A percentile compares a stretch with the other conserved stretches of the same genome.
These are phyloP conservation scores for Arthromyces matolae DNA, from an alignment of 768 basidiomycete species.

Conservation along the genomic window DNA sequence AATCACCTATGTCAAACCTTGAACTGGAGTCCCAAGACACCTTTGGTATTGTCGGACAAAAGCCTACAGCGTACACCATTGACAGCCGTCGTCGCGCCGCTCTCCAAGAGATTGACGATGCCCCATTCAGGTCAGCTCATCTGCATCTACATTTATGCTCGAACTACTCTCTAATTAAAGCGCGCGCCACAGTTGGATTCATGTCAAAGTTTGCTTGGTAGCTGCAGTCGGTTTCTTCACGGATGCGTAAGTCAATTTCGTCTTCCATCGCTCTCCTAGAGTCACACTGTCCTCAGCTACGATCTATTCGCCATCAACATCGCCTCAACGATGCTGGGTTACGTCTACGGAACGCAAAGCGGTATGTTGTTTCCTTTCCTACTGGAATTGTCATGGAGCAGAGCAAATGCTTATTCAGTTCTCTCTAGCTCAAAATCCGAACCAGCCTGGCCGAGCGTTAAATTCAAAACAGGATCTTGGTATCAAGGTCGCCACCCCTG, in stretches of 20 bases:
- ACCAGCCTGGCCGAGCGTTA: slow-evolving; percentile 30
- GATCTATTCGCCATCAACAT: slow-evolving; percentile 93
- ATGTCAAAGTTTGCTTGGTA: slow-evolving; percentile 67
- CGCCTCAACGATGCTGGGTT: slow-evolving; percentile 76
- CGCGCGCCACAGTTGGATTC: slow-evolving; percentile 67
- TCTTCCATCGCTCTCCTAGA: not conserved
- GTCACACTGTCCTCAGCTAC: slow-evolving; percentile 39
- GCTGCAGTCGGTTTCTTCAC: slow-evolving; percentile 90
- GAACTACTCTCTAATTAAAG: not conserved
- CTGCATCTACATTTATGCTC: not conserved
- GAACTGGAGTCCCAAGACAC: no score
- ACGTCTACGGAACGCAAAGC: slow-evolving; percentile 68
- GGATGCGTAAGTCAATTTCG: slow-evolving; percentile 62
- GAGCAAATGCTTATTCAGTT: not conserved
- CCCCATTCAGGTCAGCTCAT: slow-evolving; percentile 70
- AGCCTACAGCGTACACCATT: slow-evolving; percentile 37
- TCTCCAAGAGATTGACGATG: slow-evolving; percentile 82
- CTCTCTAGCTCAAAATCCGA: slow-evolving; percentile 14
- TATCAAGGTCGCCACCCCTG: slow-evolving; percentile 74
- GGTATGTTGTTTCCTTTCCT: slow-evolving; percentile 16
- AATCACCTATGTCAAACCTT: no score
- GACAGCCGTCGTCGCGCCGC: slow-evolving; percentile 76
- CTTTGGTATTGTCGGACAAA: not conserved
- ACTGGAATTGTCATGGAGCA: not conserved
- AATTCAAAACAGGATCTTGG: slow-evolving; percentile 70